Conservation (phyloP, 2,329 filamentous ascomycete species). For the Geoglossum cookeanum region DNA sequence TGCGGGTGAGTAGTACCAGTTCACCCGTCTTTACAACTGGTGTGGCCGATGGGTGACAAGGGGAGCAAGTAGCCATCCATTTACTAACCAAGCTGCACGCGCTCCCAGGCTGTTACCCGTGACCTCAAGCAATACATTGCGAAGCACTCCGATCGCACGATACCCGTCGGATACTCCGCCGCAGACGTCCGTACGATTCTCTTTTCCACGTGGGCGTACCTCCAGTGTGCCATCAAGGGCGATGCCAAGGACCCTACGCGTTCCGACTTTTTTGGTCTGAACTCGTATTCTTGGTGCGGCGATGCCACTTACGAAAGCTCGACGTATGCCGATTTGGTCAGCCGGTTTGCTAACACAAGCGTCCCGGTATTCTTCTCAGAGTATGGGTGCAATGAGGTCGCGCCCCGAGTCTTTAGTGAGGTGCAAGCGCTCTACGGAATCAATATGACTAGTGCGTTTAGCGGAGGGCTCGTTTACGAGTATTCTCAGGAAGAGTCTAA, state of each 20-base stretch:
- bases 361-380: constrained; percentile 49
- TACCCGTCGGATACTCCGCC: constrained; percentile 50
- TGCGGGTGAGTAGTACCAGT: constrained; percentile 24
- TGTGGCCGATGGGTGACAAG: not conserved
- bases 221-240: constrained; percentile 34
- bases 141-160: constrained; percentile 34
- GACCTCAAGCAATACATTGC: constrained; percentile 51
- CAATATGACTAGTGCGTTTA: constrained; percentile 38
- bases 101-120: constrained; percentile 35
- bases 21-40: not conserved
- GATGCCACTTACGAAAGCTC: constrained; percentile 32
- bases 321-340: constrained; percentile 36
- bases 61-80: not conserved
- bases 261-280: constrained; percentile 46
- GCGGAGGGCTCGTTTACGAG: constrained; percentile 36
- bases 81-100: constrained; percentile 11
- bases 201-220: constrained; percentile 39
- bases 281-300: constrained; percentile 52
- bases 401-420: constrained; percentile 39
- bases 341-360: constrained; percentile 37
- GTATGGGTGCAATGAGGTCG: constrained; percentile 43
- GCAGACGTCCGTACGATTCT: constrained; percentile 43
- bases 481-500: constrained; percentile 26
- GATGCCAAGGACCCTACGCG: constrained; percentile 28
- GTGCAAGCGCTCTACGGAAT: constrained; percentile 39